Evolutionary conservation across 2,329 filamentous ascomycete genomes (phyloP), one percentile per base, ranked within the genome.

Genomic region (Neofusicoccum sp.): DNA sequence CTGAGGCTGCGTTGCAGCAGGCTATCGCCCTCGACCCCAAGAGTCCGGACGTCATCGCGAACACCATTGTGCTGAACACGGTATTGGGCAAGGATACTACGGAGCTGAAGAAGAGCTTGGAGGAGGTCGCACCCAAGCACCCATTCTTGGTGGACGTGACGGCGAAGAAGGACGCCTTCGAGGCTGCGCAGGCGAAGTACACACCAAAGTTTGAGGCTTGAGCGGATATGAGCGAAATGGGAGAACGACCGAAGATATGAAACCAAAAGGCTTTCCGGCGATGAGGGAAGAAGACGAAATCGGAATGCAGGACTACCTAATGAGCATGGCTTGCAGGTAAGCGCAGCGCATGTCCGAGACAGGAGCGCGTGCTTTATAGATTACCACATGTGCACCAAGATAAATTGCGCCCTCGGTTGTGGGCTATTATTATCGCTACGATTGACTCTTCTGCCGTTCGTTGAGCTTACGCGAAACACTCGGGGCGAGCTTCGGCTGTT

Each of bases 151-250:
- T 76, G 41, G 93, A 96, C 68, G 77, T 96, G 67, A 82, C 86
- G 69, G 90, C 91, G 77, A 98, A 96, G 87, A 91, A 86, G 74
- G 84, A 82, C n/a, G 77, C 92, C 61, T 98, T 98, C 72, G 91
- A 96, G 74, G 87, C 87, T 69, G 93, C 93, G 11, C 90, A 90
- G 20, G 82, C 85, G 28, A 98, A 96, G 78, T 98, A 95, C 76
- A 88, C 86, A 66, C 84, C 93, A 34, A 96, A 93, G 80, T 91
- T 91, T 64, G 82, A 87, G 63, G 59, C 51, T 56, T 61, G 53
- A 48, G 14, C 7, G 11, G 24, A 8, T 16, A 30, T 26, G 34
- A 57, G 31, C 9, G 14, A 9, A 34, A 59, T 33, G 38, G n/a
- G n/a, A 56, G 26, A 33, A 56, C 26, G 26, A 43, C n/a, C 26